These are phyloP conservation scores for Myriosclerotinia scirpicola DNA, from an alignment of 2,329 filamentous ascomycete genomes.

Conservation along the genomic window DNA sequence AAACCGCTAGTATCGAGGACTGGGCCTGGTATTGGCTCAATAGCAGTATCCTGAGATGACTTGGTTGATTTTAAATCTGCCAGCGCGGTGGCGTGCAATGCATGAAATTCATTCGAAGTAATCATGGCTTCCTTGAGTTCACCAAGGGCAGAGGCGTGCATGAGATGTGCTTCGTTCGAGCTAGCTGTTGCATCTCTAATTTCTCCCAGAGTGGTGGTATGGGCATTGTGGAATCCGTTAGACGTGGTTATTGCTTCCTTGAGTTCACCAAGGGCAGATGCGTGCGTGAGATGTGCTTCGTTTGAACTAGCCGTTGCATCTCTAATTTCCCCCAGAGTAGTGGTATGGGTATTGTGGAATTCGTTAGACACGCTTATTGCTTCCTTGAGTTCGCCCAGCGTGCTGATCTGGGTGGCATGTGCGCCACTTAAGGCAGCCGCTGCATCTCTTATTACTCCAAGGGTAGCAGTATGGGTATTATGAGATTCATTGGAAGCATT, in stretches of 20 bases:
- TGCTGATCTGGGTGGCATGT: slow-evolving; percentile 28
- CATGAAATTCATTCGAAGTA: slow-evolving; percentile 23
- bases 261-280: slow-evolving; percentile 27
- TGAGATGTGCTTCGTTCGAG: slow-evolving; percentile 26
- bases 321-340: slow-evolving; percentile 29
- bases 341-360: slow-evolving; percentile 27
- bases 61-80: slow-evolving; percentile 21
- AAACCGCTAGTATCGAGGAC: background rate
- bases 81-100: slow-evolving; percentile 25
- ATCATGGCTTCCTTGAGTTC: slow-evolving; percentile 27
- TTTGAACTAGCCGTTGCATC: slow-evolving; percentile 25
- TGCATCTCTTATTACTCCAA: slow-evolving; percentile 31
- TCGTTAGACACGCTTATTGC: slow-evolving; percentile 22
- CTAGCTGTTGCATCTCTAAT: slow-evolving; percentile 28
- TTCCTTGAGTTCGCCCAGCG: slow-evolving; percentile 28
- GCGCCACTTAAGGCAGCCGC: slow-evolving; percentile 20
- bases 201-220: slow-evolving; percentile 27
- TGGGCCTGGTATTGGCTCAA: background rate
- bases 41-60: background rate
- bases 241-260: slow-evolving; percentile 25
- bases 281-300: slow-evolving; percentile 29
- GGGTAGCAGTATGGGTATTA: slow-evolving; percentile 26
- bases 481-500: slow-evolving; percentile 23
- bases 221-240: slow-evolving; percentile 26
- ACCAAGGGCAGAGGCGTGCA: slow-evolving; percentile 29